A percentile compares a stretch with the other conserved stretches of the same genome.
Evolutionary conservation across 2,329 filamentous ascomycete species (phyloP).

Genomic region (Tolypocladium paradoxum): DNA sequence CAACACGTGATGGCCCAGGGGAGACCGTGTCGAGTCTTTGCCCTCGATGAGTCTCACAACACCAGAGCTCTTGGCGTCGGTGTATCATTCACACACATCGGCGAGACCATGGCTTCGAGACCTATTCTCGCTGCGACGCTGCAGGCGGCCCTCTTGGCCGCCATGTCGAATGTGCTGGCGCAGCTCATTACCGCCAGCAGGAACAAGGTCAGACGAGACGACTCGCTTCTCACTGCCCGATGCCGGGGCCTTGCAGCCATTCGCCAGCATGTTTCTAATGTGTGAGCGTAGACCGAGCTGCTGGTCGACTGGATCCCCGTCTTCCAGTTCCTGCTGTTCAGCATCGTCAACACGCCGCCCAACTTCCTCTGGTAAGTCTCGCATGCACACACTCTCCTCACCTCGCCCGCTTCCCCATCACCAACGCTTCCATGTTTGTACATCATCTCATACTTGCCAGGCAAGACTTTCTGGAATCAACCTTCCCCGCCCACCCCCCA

Average conservation of each 20-base stretch:
- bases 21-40: neutral
- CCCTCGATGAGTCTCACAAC: neutral
- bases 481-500: constrained; percentile 55
- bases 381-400: neutral
- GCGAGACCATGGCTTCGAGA: constrained; percentile 18
- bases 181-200: constrained; percentile 58
- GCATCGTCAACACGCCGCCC: constrained; percentile 62
- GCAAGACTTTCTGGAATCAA: constrained; percentile 66
- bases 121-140: constrained; percentile 50
- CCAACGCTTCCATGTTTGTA: neutral
- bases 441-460: constrained; percentile 23
- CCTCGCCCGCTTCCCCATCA: neutral
- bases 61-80: neutral
- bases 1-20: neutral
- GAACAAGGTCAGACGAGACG: constrained; percentile 39
- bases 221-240: neutral
- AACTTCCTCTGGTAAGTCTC: constrained; percentile 68
- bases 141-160: constrained; percentile 55
- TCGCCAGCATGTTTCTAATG: neutral
- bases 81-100: neutral
- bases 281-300: neutral
- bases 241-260: neutral
- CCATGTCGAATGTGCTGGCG: constrained; percentile 61
- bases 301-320: constrained; percentile 56
- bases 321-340: constrained; percentile 67